phyloP scores from a whole-genome alignment of 2,329 filamentous ascomycete species.

The Botryosphaeria dothidea region DNA sequence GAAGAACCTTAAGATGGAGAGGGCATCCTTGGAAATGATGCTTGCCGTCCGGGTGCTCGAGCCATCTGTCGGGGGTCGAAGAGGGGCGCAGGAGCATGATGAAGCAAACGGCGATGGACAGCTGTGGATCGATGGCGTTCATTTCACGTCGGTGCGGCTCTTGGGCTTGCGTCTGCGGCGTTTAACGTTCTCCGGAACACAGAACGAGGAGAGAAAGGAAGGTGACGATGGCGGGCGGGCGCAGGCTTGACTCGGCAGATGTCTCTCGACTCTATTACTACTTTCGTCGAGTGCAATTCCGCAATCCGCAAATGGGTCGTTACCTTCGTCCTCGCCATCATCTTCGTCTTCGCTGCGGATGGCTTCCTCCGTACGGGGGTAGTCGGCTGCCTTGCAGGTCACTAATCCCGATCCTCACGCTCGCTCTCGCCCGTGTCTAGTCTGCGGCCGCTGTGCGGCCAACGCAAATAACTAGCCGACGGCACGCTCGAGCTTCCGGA shows the following conservation, averaged over 20 bases:
- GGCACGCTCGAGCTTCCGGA: conserved; percentile 8
- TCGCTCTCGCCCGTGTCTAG: conserved; percentile 10
- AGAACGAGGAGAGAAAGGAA: not conserved
- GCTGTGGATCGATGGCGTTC: conserved; percentile 7
- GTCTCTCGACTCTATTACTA: conserved; percentile 2
- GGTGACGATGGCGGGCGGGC: not conserved
- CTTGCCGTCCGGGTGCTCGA: conserved; percentile 1
- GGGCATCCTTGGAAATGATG: conserved; percentile 8
- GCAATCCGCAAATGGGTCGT: not conserved
- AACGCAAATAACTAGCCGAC: not conserved
- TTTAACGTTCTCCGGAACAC: not conserved
- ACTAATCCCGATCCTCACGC: conserved; percentile 13
- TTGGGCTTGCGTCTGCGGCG: conserved; percentile 10
- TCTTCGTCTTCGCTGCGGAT: not conserved
- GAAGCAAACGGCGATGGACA: conserved; percentile 9
- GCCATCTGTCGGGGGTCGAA: conserved; percentile 2
- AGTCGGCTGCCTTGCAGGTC: not conserved
- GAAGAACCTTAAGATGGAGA: conserved; percentile 18
- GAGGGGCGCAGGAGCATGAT: not conserved
- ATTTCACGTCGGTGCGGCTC: conserved; percentile 6
- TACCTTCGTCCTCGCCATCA: not conserved
- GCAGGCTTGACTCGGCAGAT: not conserved
- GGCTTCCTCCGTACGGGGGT: conserved; percentile 3
- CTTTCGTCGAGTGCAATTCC: conserved; percentile 1
- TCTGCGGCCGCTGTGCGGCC: not conserved